These are phyloP conservation scores for Flaveria sonorensis DNA, from an alignment of 129 eudicot genomes.

Conservation along the genomic window DNA sequence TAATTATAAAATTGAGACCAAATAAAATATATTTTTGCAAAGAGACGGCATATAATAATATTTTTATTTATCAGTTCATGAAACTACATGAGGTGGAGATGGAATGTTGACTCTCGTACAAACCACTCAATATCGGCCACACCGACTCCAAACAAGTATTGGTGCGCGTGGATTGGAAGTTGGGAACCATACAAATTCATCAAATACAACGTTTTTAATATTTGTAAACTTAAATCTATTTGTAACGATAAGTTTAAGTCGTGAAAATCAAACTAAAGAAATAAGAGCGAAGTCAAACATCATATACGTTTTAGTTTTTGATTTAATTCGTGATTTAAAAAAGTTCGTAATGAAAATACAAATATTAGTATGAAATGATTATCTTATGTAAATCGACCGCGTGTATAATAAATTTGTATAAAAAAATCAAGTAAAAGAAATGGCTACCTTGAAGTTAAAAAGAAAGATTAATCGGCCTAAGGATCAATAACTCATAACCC, in stretches of 20 bases:
- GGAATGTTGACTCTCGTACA: neutral
- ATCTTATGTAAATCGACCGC: too few species aligned
- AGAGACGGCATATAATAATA: too few species aligned
- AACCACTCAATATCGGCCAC: neutral
- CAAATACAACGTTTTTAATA: neutral
- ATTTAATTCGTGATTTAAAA: too few species aligned
- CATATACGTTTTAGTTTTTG: too few species aligned
- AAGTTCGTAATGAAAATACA: neutral
- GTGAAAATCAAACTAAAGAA: too few species aligned
- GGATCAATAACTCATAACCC: too few species aligned
- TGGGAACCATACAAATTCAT: neutral
- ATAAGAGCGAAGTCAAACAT: too few species aligned
- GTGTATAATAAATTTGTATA: too few species aligned
- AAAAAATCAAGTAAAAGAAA: too few species aligned
- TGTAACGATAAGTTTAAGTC: too few species aligned
- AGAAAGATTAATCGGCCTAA: too few species aligned
- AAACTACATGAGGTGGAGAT: neutral
- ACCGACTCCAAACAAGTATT: neutral
- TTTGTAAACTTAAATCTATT: neutral
- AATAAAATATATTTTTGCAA: neutral
- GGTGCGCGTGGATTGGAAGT: neutral
- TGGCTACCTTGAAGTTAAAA: too few species aligned
- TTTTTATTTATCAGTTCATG: neutral
- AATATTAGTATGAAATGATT: neutral
- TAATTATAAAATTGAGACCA: neutral